Base-by-base conservation (phyloP, 2,329 filamentous ascomycete genomes). In the Xylariaceae sp. region DNA sequence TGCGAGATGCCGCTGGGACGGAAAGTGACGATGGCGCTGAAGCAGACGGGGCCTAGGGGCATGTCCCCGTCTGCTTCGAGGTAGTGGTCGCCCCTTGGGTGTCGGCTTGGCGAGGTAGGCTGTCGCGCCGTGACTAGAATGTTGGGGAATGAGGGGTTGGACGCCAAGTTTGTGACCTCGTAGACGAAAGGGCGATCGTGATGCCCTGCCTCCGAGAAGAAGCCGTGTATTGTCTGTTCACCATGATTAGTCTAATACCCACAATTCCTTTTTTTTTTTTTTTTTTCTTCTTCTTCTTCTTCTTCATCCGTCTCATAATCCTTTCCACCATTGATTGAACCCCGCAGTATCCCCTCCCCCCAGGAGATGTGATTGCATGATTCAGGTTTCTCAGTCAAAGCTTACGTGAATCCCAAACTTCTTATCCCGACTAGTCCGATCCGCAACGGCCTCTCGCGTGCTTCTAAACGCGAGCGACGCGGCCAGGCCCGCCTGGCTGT, bases 111-210 rank as follows among this genome's bases (percentile, higher is more conserved):
- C 3, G 67, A 62, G 1, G 62, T 60, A 1, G 79, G 73, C 60
- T 83, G 80, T 2, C 73, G 68, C 8, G 71, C 78, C 5, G 72
- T 76, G 40, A 83, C 76, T 2, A 76, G 67, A 4, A 76, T 66
- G 12, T 79, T 81, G 44, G 71, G 71, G 57, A 82, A 80, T 6
- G 73, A 74, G 34, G 74, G 72, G 8, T 76, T 76, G 2, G 73
- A 69, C 29, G 74, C 70, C 2, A 81, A 59, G 3, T 70, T 67
- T 2, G 72, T 70, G 2, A 80, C 76, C 29, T 74, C 71, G 64
- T 80, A 80, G 50, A 83, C 65, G 60, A 79, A 81, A 1, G 80
- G 80, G 2, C 79, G 73, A 56, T 81, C 76, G 1, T 64, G 55
- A 3, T 70, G 64, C 4, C 77, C 80, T 0, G 71, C 69, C 27